Conservation (phyloP, 306 rosid genomes). For the Hippophae rhamnoides region DNA sequence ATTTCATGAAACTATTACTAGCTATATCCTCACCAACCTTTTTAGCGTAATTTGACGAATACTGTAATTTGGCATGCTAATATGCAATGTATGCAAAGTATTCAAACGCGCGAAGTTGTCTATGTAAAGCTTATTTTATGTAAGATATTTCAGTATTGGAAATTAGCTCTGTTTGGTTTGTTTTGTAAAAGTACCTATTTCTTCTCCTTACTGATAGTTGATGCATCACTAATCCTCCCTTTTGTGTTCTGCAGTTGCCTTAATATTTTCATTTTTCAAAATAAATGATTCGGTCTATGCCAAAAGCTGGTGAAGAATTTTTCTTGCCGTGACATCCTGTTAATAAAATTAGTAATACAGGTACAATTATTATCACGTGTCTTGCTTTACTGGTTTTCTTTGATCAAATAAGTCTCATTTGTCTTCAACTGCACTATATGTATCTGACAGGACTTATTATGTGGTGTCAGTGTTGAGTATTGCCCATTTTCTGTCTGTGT, state of each 20-base stretch:
- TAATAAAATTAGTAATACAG: conserved; percentile 1
- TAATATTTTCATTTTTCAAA: conserved; percentile 13
- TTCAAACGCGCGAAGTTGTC: too few relatives aligned
- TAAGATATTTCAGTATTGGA: too few relatives aligned
- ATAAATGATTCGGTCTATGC: background rate
- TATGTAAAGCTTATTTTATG: too few relatives aligned
- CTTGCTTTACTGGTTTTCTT: background rate
- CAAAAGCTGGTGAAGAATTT: background rate
- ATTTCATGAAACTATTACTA: too few relatives aligned
- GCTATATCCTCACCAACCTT: too few relatives aligned
- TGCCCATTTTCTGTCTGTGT: conserved; percentile 22
- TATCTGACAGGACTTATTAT: conserved; percentile 25
- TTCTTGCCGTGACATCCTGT: conserved; percentile 3
- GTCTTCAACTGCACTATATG: conserved; percentile 22
- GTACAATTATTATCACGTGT: conserved; percentile 6
- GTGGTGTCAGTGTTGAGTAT: conserved; percentile 28
- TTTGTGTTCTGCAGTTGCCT: conserved; percentile 10
- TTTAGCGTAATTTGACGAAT: too few relatives aligned
- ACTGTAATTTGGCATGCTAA: too few relatives aligned
- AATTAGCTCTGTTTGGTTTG: background rate
- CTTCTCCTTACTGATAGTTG: background rate
- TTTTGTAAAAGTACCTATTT: conserved; percentile 9
- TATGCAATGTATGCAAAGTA: too few relatives aligned
- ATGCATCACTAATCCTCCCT: too few relatives aligned
- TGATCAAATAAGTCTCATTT: conserved; percentile 1